Percentiles rank a stretch among this genome's conserved stretches.
These are phyloP conservation scores for Plasmopara halstedii DNA, from an alignment of 352 stramenopile species.

Conservation along the genomic window DNA sequence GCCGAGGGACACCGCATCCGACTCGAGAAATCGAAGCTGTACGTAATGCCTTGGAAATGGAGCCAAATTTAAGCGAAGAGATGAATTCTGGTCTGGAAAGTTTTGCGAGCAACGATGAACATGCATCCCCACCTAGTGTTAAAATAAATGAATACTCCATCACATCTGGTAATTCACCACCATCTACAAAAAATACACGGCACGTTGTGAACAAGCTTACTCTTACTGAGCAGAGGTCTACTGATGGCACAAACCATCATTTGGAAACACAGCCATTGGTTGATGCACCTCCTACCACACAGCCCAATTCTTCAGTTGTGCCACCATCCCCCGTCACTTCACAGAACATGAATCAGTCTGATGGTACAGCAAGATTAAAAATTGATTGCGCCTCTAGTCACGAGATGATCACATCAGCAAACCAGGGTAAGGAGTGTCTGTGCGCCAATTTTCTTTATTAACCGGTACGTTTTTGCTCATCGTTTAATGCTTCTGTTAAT, in stretches of 20 bases:
- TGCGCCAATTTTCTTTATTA: too few species aligned
- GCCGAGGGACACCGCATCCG: slow-evolving; percentile 3
- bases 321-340: too few species aligned
- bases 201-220: too few species aligned
- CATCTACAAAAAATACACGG: too few species aligned
- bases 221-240: not conserved
- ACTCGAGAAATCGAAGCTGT: slow-evolving; percentile 3
- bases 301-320: slow-evolving; percentile 7
- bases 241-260: not conserved
- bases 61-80: not conserved
- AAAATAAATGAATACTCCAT: slow-evolving; percentile 2
- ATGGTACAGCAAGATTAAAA: too few species aligned
- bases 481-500: too few species aligned
- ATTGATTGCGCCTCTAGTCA: too few species aligned
- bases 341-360: too few species aligned
- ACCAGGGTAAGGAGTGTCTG: too few species aligned
- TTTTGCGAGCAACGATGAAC: not conserved
- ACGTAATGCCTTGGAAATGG: not conserved
- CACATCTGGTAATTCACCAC: not conserved
- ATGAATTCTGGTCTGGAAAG: not conserved
- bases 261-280: not conserved
- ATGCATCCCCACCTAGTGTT: not conserved
- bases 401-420: too few species aligned
- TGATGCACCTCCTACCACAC: not conserved
- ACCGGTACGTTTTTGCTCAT: too few species aligned